Percentiles rank a stretch among this genome's conserved stretches.
Conservation (phyloP, 371 early-diverging fungal species). For the Phascolomyces articulosus region DNA sequence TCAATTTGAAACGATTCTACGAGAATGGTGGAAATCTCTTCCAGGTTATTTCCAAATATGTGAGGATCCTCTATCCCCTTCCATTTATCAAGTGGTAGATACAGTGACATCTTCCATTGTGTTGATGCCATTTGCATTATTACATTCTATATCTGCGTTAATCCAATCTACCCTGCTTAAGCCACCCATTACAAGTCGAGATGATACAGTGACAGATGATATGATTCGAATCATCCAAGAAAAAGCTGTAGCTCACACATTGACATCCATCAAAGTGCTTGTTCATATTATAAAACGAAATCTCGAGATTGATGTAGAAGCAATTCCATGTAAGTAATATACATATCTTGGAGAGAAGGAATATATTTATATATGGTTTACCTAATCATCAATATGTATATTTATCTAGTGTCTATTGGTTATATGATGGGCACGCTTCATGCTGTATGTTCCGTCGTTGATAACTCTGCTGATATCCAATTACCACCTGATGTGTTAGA, state of each 20-base stretch:
- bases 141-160: background rate
- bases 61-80: background rate
- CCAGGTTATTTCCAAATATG: background rate
- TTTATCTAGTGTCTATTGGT: background rate
- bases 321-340: background rate
- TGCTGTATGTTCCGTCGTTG: conserved; percentile 1
- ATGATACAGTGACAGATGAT: background rate
- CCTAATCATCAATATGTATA: no score
- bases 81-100: background rate
- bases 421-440: conserved; percentile 1
- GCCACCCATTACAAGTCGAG: background rate
- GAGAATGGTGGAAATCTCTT: conserved; percentile 7
- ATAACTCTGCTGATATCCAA: background rate
- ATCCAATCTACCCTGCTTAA: conserved; percentile 1
- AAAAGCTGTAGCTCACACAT: background rate
- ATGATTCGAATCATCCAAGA: background rate
- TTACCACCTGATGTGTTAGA: background rate
- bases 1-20: background rate
- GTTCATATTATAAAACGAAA: conserved; percentile 4
- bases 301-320: background rate
- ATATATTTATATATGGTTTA: background rate
- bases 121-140: background rate
- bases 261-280: conserved; percentile 1
- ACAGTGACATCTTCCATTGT: background rate
- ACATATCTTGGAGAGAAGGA: background rate